Conservation (phyloP, 139 green algal species). For the Picochlorum sp. region DNA sequence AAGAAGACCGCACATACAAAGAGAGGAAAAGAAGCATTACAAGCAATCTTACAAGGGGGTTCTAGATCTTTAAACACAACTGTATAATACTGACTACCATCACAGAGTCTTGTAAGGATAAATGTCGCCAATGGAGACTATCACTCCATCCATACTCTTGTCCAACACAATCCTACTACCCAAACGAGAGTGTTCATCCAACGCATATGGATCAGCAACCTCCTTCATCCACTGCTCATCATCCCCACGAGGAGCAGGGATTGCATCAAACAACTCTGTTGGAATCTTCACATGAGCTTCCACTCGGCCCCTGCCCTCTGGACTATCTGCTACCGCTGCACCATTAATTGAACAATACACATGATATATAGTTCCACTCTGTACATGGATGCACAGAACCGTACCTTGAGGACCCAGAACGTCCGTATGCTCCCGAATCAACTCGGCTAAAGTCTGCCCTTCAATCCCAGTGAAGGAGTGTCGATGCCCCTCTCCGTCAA, state of each 20-base stretch:
- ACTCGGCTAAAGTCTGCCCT: conserved; percentile 4
- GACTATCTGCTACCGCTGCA: conserved; percentile 3
- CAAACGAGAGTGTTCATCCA: conserved; percentile 13
- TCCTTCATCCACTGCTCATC: conserved; percentile 2
- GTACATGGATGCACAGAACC: neutral
- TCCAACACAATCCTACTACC: conserved; percentile 4
- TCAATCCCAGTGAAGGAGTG: conserved; percentile 4
- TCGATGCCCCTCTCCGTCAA: neutral
- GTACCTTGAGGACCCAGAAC: neutral
- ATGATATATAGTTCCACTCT: neutral
- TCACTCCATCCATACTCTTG: neutral
- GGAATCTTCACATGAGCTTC: conserved; percentile 15
- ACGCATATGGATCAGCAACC: neutral
- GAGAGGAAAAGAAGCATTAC: neutral
- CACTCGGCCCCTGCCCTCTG: conserved; percentile 1
- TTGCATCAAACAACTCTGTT: conserved; percentile 9
- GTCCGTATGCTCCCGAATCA: conserved; percentile 4
- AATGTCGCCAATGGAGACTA: neutral
- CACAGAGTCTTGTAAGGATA: conserved; percentile 8
- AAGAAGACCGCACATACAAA: too few species aligned
- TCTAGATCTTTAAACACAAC: neutral
- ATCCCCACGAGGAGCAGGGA: conserved; percentile 6
- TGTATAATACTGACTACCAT: neutral
- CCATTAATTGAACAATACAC: neutral
- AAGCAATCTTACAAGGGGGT: neutral